Conservation (phyloP, 2,329 filamentous ascomycete species). For the Cryphonectria japonica region DNA sequence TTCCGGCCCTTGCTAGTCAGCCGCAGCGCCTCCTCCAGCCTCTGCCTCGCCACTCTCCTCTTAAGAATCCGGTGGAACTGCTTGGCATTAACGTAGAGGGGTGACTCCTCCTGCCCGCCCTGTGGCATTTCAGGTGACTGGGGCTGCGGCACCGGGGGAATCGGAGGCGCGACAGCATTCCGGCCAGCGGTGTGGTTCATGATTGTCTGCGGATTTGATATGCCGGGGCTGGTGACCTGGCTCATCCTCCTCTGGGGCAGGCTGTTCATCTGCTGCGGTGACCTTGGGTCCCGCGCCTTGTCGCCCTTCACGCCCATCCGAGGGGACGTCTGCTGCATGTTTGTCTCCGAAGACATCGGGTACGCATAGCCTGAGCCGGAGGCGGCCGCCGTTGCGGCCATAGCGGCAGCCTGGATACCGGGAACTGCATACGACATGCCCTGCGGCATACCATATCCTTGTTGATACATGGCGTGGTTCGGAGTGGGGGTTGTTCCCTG, state of each 20-base stretch:
- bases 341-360: slow-evolving; percentile 68
- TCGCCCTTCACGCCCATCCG: slow-evolving; percentile 74
- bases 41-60: slow-evolving; percentile 87
- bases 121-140: slow-evolving; percentile 81
- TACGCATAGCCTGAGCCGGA: slow-evolving; percentile 79
- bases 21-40: slow-evolving; percentile 87
- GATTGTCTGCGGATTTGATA: slow-evolving; percentile 74
- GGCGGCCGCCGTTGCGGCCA: slow-evolving; percentile 89
- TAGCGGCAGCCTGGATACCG: slow-evolving; percentile 84
- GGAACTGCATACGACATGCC: slow-evolving; percentile 82
- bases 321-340: slow-evolving; percentile 72
- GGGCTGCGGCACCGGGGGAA: slow-evolving; percentile 65
- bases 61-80: slow-evolving; percentile 98
- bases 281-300: slow-evolving; percentile 72
- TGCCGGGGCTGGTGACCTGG: slow-evolving; percentile 74
- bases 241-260: slow-evolving; percentile 71
- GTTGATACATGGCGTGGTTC: slow-evolving; percentile 78
- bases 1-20: slow-evolving; percentile 94
- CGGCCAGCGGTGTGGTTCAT: slow-evolving; percentile 68
- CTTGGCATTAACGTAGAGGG: slow-evolving; percentile 97
- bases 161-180: slow-evolving; percentile 58
- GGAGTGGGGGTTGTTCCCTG: slow-evolving; percentile 68
- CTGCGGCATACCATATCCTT: slow-evolving; percentile 74
- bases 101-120: slow-evolving; percentile 80
- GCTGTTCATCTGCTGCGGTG: slow-evolving; percentile 72